These are phyloP conservation scores for Verruconis gallopava DNA, from an alignment of 2,329 filamentous ascomycete genomes.

Conservation along the genomic window DNA sequence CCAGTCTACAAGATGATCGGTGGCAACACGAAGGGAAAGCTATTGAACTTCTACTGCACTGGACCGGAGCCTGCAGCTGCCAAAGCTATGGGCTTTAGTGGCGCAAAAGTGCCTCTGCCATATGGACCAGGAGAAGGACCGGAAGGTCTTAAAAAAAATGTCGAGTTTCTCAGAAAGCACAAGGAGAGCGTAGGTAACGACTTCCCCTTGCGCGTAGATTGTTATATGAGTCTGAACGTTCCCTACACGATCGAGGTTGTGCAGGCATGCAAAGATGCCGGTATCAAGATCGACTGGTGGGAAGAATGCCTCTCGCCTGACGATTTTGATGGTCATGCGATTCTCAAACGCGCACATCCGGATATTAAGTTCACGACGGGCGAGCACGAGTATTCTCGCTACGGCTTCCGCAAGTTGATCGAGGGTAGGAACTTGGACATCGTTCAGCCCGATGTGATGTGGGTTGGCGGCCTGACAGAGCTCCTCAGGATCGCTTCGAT, in stretches of 20 bases:
- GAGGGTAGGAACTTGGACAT: slow-evolving; percentile 88
- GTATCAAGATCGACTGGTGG: slow-evolving; percentile 49
- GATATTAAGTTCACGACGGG: slow-evolving; percentile 89
- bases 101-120: slow-evolving; percentile 78
- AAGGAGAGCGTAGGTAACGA: slow-evolving; percentile 75
- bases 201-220: slow-evolving; percentile 90
- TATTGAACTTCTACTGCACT: slow-evolving; percentile 88
- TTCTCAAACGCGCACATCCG: slow-evolving; percentile 83
- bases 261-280: slow-evolving; percentile 66
- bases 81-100: slow-evolving; percentile 78
- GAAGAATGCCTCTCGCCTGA: slow-evolving; percentile 87
- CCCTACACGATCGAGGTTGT: slow-evolving; percentile 85
- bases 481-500: slow-evolving; percentile 78
- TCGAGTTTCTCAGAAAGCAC: slow-evolving; percentile 77
- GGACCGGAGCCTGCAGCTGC: slow-evolving; percentile 72
- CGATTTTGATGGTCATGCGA: slow-evolving; percentile 79
- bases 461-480: slow-evolving; percentile 87
- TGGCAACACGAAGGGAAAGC: slow-evolving; percentile 62
- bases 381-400: slow-evolving; percentile 90
- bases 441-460: slow-evolving; percentile 94
- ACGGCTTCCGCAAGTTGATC: slow-evolving; percentile 87
- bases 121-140: slow-evolving; percentile 82
- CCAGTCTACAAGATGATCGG: slow-evolving; percentile 92
- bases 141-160: slow-evolving; percentile 71
- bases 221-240: slow-evolving; percentile 93